Conservation (phyloP, 2,329 filamentous ascomycete species). For the Chaetothyriales sp. region DNA sequence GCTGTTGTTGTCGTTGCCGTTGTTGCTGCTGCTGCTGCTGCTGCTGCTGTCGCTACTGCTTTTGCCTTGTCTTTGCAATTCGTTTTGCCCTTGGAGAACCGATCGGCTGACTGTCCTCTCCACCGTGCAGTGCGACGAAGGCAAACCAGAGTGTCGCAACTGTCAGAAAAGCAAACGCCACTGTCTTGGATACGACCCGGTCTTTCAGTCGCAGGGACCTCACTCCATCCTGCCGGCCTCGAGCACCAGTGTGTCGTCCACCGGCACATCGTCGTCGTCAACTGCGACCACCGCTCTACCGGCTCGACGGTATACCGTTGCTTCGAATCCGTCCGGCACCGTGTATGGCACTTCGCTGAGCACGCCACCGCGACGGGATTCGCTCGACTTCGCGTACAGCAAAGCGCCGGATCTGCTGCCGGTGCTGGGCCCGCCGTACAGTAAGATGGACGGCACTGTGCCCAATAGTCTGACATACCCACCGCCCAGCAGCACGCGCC, state of each 20-base stretch:
- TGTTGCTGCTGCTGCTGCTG: neutral
- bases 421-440: slow-evolving; percentile 15
- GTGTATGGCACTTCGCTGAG: neutral
- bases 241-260: neutral
- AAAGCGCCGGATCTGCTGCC: slow-evolving; percentile 13
- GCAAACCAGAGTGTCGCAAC: slow-evolving; percentile 69
- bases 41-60: neutral
- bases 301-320: neutral
- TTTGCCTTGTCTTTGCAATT: neutral
- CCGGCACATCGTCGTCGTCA: neutral
- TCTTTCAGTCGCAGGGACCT: slow-evolving; percentile 52
- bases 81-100: neutral
- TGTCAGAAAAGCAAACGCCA: slow-evolving; percentile 54
- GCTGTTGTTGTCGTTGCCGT: neutral
- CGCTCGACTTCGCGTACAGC: slow-evolving; percentile 12
- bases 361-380: slow-evolving; percentile 12
- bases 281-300: neutral
- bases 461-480: slow-evolving; percentile 10
- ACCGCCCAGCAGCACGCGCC: slow-evolving; percentile 6
- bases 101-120: neutral
- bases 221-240: slow-evolving; percentile 7
- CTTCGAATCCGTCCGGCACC: neutral
- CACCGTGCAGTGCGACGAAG: slow-evolving; percentile 71
- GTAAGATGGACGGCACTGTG: slow-evolving; percentile 9
- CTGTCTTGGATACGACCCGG: slow-evolving; percentile 52